Conservation (phyloP, 371 early-diverging fungal species). For the Rhizomucor pusillus region DNA sequence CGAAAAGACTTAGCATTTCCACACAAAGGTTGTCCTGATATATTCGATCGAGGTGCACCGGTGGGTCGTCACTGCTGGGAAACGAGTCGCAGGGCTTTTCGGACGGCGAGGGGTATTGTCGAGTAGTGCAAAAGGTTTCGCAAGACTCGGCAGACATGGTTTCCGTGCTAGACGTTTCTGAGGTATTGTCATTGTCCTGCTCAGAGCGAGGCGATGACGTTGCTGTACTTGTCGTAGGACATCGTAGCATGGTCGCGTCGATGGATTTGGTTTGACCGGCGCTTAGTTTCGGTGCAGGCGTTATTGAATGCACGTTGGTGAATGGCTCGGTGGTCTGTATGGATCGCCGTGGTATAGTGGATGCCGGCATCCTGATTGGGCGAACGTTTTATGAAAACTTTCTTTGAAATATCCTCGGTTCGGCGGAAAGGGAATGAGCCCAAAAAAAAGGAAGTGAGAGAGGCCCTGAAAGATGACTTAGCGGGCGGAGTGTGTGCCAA, state of each 20-base stretch:
- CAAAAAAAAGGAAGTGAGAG: conserved; percentile 2
- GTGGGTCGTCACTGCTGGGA: not conserved
- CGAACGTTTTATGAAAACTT: not conserved
- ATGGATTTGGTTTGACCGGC: not conserved
- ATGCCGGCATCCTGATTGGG: conserved; percentile 13
- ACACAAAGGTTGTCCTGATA: conserved; percentile 16
- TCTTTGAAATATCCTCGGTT: not conserved
- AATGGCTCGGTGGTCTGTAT: conserved; percentile 2
- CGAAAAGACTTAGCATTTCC: conserved; percentile 24
- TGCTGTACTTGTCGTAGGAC: conserved; percentile 9
- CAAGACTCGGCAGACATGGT: conserved; percentile 12
- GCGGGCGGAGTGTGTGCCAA: not conserved
- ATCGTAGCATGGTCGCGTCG: conserved; percentile 13
- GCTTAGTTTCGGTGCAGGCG: too few species aligned
- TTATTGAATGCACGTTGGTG: too few species aligned
- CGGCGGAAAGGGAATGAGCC: not conserved
- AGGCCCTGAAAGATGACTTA: not conserved
- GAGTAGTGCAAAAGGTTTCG: conserved; percentile 13
- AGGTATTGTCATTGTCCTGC: conserved; percentile 12
- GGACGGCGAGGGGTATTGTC: conserved; percentile 5
- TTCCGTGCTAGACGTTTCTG: conserved; percentile 9
- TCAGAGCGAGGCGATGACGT: conserved; percentile 15
- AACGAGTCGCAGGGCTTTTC: not conserved
- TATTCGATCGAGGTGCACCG: conserved; percentile 8
- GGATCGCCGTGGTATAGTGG: conserved; percentile 2